phyloP scores from a whole-genome alignment of 192 early-diverging fungal genomes.

The Mortierella claussenii region DNA sequence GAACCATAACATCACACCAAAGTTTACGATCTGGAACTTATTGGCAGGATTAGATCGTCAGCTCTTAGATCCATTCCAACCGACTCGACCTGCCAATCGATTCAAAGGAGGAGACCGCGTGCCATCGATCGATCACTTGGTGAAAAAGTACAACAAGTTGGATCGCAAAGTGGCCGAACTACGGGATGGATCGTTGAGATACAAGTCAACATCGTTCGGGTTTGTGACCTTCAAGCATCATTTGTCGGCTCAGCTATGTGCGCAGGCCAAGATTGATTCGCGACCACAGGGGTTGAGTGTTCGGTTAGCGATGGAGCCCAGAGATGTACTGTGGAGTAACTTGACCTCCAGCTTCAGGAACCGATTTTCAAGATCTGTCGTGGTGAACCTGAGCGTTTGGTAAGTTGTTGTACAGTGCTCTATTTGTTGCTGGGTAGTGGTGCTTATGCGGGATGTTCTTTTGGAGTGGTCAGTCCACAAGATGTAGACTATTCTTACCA shows the following conservation, averaged over 20 bases:
- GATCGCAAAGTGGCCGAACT: conserved; percentile 54
- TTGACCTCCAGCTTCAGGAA: conserved; percentile 56
- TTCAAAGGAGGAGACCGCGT: conserved; percentile 36
- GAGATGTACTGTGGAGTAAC: conserved; percentile 70
- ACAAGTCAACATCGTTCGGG: conserved; percentile 64
- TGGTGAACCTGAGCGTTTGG: conserved; percentile 62
- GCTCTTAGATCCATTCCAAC: conserved; percentile 48
- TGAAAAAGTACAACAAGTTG: conserved; percentile 55
- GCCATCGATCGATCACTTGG: conserved; percentile 48
- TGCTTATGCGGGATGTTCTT: no score
- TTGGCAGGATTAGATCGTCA: conserved; percentile 31
- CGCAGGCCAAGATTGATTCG: conserved; percentile 63
- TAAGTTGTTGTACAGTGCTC: no score
- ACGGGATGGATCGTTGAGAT: conserved; percentile 53
- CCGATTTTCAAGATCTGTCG: conserved; percentile 53
- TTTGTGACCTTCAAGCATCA: conserved; percentile 70
- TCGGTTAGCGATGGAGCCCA: conserved; percentile 67
- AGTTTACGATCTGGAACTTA: conserved; percentile 46
- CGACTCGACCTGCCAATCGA: conserved; percentile 24
- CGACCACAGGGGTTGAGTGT: conserved; percentile 63
- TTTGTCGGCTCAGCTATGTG: conserved; percentile 66
- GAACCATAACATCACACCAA: conserved; percentile 6
- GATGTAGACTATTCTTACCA: no score
- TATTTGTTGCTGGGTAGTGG: no score
- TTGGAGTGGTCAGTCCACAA: no score